These are phyloP conservation scores for Domatiomyces catenatus DNA, from an alignment of 2,329 filamentous ascomycete genomes.

Conservation along the genomic window DNA sequence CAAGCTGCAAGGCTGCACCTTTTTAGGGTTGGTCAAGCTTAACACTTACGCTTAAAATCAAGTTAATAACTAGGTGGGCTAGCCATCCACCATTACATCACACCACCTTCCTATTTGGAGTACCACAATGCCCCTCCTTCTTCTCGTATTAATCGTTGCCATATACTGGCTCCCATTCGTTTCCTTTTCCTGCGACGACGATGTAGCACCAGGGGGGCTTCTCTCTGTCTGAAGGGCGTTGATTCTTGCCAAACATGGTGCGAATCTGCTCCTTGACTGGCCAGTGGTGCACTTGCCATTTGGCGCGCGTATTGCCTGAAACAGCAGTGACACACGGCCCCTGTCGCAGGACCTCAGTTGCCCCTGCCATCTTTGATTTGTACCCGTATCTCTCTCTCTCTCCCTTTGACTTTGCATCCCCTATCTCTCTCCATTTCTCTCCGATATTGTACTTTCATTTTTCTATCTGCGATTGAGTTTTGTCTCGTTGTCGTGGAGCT, in stretches of 20 bases:
- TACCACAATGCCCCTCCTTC: too few species aligned
- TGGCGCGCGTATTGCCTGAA: neutral
- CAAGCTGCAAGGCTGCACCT: too few species aligned
- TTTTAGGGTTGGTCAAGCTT: too few species aligned
- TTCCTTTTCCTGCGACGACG: too few species aligned
- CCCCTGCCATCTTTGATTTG: neutral
- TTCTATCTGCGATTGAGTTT: neutral
- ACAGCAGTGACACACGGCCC: neutral
- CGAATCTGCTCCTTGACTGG: neutral
- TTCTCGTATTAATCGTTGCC: too few species aligned
- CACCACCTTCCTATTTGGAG: too few species aligned
- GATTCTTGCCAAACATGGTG: neutral
- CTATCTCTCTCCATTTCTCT: neutral
- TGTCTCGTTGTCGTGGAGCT: neutral
- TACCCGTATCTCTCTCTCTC: neutral
- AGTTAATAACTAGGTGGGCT: too few species aligned
- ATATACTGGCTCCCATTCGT: too few species aligned
- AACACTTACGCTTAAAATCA: too few species aligned
- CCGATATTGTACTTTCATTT: neutral
- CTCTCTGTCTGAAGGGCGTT: neutral
- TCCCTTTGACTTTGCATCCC: neutral
- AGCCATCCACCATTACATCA: too few species aligned
- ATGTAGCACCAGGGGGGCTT: too few species aligned
- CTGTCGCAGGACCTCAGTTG: neutral
- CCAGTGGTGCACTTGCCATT: neutral